Conservation (phyloP, 2,329 filamentous ascomycete genomes). For the Monosporascus sp. region DNA sequence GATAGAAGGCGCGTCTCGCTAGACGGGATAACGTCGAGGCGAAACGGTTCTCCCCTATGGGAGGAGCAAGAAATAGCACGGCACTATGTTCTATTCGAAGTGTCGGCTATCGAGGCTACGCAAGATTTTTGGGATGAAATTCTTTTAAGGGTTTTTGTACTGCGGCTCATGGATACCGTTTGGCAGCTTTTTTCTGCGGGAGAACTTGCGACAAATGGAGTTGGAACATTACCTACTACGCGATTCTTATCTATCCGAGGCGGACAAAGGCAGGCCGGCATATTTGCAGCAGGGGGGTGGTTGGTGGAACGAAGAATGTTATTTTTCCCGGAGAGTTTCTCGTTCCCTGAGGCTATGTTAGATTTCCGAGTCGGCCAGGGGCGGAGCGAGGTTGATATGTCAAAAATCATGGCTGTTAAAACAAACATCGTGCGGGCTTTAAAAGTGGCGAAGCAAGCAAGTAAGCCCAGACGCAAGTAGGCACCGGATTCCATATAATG, state of each 20-base stretch:
- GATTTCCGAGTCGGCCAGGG: not conserved
- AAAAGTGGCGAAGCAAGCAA: too few species aligned
- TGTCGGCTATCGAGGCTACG: not conserved
- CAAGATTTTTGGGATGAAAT: constrained; percentile 9
- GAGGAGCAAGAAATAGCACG: constrained; percentile 5
- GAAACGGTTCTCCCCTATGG: not conserved
- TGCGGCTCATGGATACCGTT: constrained; percentile 24
- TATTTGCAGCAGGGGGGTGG: not conserved
- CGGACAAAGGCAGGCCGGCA: too few species aligned
- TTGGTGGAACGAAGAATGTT: not conserved
- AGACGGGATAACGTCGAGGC: constrained; percentile 1
- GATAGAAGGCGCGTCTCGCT: constrained; percentile 37
- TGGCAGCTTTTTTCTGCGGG: constrained; percentile 9
- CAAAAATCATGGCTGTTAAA: not conserved
- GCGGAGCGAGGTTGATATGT: not conserved
- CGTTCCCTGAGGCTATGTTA: not conserved
- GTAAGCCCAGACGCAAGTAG: too few species aligned
- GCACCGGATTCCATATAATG: too few species aligned
- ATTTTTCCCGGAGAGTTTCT: not conserved
- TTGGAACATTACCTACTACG: constrained; percentile 9
- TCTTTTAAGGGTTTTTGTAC: constrained; percentile 9
- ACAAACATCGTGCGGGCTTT: too few species aligned
- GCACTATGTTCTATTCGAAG: constrained; percentile 5
- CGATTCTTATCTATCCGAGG: not conserved
- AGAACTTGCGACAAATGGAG: constrained; percentile 16